A percentile compares a stretch with the other conserved stretches of the same genome.
These are phyloP conservation scores for Medicago lupulina DNA, from an alignment of 306 rosid species.

Conservation along the genomic window DNA sequence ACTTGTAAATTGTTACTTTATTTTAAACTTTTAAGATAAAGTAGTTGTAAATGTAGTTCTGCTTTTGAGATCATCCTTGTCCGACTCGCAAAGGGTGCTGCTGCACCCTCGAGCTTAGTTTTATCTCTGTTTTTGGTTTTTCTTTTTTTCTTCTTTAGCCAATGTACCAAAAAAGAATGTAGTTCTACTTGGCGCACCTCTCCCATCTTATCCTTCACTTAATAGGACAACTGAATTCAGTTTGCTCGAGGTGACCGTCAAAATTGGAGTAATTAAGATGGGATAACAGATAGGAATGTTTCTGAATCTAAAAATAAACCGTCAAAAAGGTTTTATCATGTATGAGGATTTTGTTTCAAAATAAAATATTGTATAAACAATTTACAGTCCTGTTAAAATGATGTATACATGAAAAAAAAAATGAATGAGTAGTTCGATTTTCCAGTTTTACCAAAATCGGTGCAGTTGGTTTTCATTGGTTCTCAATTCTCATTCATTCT, in stretches of 20 bases:
- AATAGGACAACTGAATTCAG: background rate
- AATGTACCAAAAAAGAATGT: background rate
- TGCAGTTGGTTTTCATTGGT: background rate
- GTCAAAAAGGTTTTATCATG: background rate
- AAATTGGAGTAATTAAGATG: background rate
- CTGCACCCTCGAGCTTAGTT: no score
- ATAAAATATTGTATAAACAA: no score
- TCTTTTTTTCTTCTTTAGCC: no score
- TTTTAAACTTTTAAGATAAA: background rate
- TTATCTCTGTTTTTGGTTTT: no score
- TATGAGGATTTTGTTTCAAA: background rate
- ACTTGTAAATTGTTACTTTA: constrained; percentile 12
- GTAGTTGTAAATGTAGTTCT: background rate
- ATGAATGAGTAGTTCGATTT: background rate
- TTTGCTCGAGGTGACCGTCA: background rate
- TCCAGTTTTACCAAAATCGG: background rate
- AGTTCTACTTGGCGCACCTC: background rate
- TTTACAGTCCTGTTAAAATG: background rate
- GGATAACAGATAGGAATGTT: no score
- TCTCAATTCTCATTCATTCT: background rate
- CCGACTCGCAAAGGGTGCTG: no score
- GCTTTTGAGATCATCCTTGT: background rate
- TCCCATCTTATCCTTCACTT: background rate
- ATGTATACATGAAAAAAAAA: no score
- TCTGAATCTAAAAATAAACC: background rate